Conservation (phyloP, 1,139 yeast species). For the Candida sojae region DNA sequence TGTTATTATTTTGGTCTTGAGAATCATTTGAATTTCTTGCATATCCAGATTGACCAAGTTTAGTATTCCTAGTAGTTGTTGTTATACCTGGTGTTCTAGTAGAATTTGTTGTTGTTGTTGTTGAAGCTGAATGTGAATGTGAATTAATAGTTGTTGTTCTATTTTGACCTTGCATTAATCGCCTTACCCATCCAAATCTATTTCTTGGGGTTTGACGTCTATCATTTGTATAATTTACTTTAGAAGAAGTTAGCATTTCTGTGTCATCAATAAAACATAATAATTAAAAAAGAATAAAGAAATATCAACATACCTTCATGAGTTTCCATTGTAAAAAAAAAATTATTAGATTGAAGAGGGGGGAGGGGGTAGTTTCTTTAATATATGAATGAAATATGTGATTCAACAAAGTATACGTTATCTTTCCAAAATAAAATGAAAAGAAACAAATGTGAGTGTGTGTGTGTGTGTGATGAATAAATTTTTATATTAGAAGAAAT, state of each 20-base stretch:
- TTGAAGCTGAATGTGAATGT: not conserved
- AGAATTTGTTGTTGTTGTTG: constrained; percentile 7
- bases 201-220: constrained; percentile 28
- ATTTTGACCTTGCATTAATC: constrained; percentile 48
- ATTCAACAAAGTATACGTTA: not conserved
- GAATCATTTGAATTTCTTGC: not conserved
- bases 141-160: constrained; percentile 13
- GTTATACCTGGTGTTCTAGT: not conserved
- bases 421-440: not conserved
- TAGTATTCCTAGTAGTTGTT: not conserved
- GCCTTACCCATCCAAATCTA: constrained; percentile 48
- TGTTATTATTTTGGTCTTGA: not conserved
- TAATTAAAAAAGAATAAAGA: too few species aligned
- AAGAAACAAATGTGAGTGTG: not conserved
- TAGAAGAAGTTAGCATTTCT: constrained; percentile 3
- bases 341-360: not conserved
- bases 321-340: constrained; percentile 10
- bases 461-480: too few species aligned
- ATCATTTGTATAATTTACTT: constrained; percentile 11
- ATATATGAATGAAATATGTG: not conserved
- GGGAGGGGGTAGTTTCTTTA: not conserved
- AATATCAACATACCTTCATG: constrained; percentile 14
- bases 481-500: not conserved
- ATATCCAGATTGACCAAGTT: not conserved
- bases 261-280: not conserved